These are phyloP conservation scores for Verticillium dahliae DNA, from an alignment of 2,329 filamentous ascomycete genomes.

Conservation along the genomic window DNA sequence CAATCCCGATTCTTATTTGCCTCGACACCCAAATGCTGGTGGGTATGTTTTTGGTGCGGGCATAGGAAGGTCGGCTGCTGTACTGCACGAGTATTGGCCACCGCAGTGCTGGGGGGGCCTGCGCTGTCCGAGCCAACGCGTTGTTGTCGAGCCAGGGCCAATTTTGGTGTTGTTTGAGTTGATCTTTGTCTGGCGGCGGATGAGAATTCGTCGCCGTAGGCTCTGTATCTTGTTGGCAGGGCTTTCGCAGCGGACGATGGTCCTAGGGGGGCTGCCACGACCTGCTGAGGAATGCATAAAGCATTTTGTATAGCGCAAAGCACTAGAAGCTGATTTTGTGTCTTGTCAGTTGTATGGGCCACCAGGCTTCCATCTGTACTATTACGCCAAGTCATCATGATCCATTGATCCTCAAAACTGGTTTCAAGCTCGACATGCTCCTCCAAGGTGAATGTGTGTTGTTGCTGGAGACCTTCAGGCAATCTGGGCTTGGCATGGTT, in stretches of 20 bases:
- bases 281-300: neutral
- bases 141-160: neutral
- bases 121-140: neutral
- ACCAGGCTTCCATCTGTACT: neutral
- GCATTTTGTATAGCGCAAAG: neutral
- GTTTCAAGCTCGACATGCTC: neutral
- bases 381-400: neutral
- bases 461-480: neutral
- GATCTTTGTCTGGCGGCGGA: neutral
- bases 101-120: neutral
- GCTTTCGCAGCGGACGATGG: neutral
- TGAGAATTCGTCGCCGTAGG: neutral
- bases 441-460: neutral
- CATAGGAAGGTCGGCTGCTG: neutral
- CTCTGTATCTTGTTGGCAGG: neutral
- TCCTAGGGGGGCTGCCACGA: neutral
- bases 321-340: neutral
- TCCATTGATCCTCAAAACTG: neutral
- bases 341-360: neutral
- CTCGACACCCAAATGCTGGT: neutral
- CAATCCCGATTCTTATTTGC: neutral
- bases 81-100: neutral
- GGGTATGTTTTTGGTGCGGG: neutral
- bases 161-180: neutral
- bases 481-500: neutral